Base-by-base conservation (phyloP, 306 rosid genomes). In the Cicer bijugum region DNA sequence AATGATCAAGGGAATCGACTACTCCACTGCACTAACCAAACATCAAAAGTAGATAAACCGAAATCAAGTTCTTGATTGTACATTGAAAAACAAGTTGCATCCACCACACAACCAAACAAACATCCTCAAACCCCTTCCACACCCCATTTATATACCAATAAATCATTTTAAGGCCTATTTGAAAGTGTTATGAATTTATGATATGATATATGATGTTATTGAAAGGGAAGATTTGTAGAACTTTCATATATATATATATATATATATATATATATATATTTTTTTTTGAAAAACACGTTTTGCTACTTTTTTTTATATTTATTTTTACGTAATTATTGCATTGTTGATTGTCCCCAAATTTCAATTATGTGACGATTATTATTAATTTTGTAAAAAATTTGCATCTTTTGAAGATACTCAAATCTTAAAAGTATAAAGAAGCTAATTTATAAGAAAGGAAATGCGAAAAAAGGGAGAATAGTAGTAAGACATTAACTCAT, bases 351-450 rank as follows among this genome's bases (percentile, higher is more conserved):
- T 9, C 1, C 40, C 15, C 39, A 37, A n/a, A 14, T 40, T 8
- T 42, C 23, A 7, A 43, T 23, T 45, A n/a, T 17, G 9, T n/a
- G 50, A 23, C 40, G 8, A 2, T 75, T 55, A 1, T 69, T 55
- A 62, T 9, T 78, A 10, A 63, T 66, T 43, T 60, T 81, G 16
- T n/a, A 63, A 47, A 48, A 50, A 33, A 9, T 44, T 38, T 77
- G 67, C 14, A 60, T 80, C 59, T 68, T 82, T 79, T 62, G 68
- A 74, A 93, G 98, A 72, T 91, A 85, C 78, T 94, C 96, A 10
- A 89, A 86, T 76, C 86, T 91, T 45, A 93, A 89, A 84, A 93
- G 78, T 69, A 86, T 88, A 72, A 88, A 81, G 82, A 97, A 89
- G 47, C 85, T 93, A 68, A 68, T 93, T 74, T 82, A 66, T 87